phyloP scores from a whole-genome alignment of 2,329 filamentous ascomycete genomes.

The Xylariaceae sp. region DNA sequence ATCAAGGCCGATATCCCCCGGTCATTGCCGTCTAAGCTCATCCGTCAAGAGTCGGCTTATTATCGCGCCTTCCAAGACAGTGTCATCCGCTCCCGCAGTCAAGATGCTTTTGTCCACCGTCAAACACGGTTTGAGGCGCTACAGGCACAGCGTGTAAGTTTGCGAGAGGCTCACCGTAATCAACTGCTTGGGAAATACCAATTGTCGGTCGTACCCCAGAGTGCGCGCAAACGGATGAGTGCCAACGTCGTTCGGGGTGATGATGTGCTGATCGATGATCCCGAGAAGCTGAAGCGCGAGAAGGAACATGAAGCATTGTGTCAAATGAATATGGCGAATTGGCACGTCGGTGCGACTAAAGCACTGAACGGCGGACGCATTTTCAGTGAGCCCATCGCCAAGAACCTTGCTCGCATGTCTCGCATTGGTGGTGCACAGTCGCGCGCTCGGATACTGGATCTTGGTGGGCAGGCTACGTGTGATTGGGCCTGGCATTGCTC shows the following conservation, averaged over 20 bases:
- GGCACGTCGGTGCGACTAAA: constrained; percentile 59
- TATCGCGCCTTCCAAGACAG: constrained; percentile 82
- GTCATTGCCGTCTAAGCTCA: constrained; percentile 47
- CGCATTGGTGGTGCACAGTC: constrained; percentile 47
- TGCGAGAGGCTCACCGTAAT: constrained; percentile 68
- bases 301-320: constrained; percentile 76
- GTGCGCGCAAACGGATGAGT: constrained; percentile 66
- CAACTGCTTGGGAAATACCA: constrained; percentile 84
- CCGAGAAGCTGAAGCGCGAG: constrained; percentile 61
- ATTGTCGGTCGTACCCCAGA: constrained; percentile 64
- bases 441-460: constrained; percentile 71
- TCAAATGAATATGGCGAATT: constrained; percentile 60
- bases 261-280: constrained; percentile 58
- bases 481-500: constrained; percentile 97
- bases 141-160: constrained; percentile 74
- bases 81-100: constrained; percentile 57
- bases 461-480: constrained; percentile 78
- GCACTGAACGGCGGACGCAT: constrained; percentile 61
- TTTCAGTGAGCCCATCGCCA: constrained; percentile 59
- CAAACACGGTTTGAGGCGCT: constrained; percentile 83
- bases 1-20: constrained; percentile 42
- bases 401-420: constrained; percentile 47
- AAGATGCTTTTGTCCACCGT: constrained; percentile 81
- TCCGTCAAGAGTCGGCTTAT: constrained; percentile 70
- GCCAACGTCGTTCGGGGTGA: constrained; percentile 71